Evolutionary conservation across 768 basidiomycete species (phyloP), one percentile per base, ranked within the genome.

Genomic region (Pulveroboletus sp.): DNA sequence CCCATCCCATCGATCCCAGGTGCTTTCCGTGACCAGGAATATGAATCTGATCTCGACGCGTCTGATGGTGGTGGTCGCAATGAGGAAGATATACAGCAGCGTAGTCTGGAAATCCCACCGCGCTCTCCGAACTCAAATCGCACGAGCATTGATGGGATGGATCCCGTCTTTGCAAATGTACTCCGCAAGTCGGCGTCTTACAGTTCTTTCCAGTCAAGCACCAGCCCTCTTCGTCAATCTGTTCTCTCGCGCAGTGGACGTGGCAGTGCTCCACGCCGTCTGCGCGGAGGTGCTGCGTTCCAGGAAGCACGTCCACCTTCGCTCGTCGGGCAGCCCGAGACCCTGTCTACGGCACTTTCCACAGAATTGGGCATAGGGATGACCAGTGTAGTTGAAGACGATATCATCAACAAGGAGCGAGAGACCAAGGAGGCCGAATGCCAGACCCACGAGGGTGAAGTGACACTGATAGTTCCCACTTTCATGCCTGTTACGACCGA

Each of bases 61-160:
- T 65, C 21, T 21, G 21, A 62, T 27, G 64, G 69, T 14, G 55
- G 54, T 8, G 60, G 57, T 30, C 50, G 39, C 18, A 51, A 57
- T 1, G 52, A 54, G 24, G 70, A 65, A 43, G 69, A 68, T 13
- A 51, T 57, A 15, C 64, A 57, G n/a, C 57, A 62, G 18, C 55
- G 58, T 38, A 46, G 61, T 33, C 54, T 63, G 10, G 57, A 65
- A 3, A 66, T 67, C 13, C 77, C 74, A 8, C 71, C 69, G 9
- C 65, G 68, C 33, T 62, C 71, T 35, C 59, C 67, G 11, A 67
- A 63, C 8, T 84, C 83, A 4, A 86, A 86, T 58, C 75, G 83
- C 32, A 79, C 79, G 6, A 88, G 84, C 58, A 78, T 89, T 5
- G 89, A 92, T 49, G 89, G 89, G 39, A 89, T 93, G 86, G 91